Base-by-base conservation (phyloP, 1,284 basidiomycete genomes). In the Papiliotrema flavescens region DNA sequence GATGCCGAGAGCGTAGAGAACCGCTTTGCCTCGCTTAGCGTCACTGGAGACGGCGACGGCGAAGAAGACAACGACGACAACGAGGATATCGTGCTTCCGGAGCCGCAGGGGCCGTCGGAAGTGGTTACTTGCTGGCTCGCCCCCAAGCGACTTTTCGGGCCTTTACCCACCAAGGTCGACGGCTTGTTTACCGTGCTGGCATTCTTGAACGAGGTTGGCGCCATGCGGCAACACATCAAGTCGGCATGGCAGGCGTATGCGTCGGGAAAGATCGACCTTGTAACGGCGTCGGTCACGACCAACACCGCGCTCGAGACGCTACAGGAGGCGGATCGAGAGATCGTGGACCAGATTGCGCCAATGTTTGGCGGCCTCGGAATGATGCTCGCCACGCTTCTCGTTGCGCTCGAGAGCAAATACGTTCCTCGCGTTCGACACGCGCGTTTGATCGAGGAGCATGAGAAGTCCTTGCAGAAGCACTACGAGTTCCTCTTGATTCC, bases 271-370 rank as follows among this genome's bases (percentile, higher is more conserved):
- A 41, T 56, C 35, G 56, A 60, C 23, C 46, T 63, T 15, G 45
- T 58, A 23, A 63, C 57, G 14, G 61, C 61, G 14, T 39, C 61
- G 1, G 61, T 63, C 1, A 55, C 50, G 13, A 60, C 58, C 32
- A 63, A 63, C 39, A 60, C 61, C 1, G 58, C 58, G 20, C 34
- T 63, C n/a, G 58, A 60, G 36, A 37, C 60, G 7, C 46, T 63
- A 2, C 47, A 52, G 2, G 11, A 26, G 36, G 34, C 55, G 15
- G 48, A 60, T 41, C 51, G 58, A 20, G 56, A 62, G 39, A 5
- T 62, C 4, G 46, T 58, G 8, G 34, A 51, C 15, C 13, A 32
- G 5, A 26, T 55, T 19, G 5, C 52, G 6, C 28, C 28, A 6
- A 5, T 32, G 6, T 32, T 32, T 11, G 28, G 11, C 28, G 28